Evolutionary conservation across 208 protist genomes (phyloP).

Genomic region (Trypanosoma grayi): DNA sequence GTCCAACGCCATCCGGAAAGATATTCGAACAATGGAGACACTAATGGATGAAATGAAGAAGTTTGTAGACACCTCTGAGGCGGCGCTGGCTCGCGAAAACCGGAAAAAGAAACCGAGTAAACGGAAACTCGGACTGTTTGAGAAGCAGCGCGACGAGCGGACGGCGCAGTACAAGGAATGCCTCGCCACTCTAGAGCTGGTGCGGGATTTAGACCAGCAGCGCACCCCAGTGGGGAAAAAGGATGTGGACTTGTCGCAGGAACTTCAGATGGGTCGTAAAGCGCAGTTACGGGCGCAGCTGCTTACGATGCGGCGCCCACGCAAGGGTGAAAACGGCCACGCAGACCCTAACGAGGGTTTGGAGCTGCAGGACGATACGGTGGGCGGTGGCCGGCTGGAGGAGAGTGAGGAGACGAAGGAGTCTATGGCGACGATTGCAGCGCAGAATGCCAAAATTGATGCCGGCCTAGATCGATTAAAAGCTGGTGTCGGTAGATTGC

Average conservation of each 20-base stretch:
- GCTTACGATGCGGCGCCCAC: conserved; percentile 32
- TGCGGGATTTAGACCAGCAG: conserved; percentile 51
- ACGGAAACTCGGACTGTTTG: conserved; percentile 41
- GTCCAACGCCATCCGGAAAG: conserved; percentile 58
- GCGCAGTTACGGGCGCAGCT: conserved; percentile 58
- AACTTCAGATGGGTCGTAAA: conserved; percentile 46
- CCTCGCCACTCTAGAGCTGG: conserved; percentile 40
- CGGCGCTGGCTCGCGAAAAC: conserved; percentile 37
- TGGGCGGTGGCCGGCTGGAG: conserved; percentile 63
- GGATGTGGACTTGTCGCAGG: conserved; percentile 36
- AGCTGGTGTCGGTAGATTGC: conserved; percentile 49
- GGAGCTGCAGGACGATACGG: conserved; percentile 44
- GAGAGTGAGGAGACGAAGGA: conserved; percentile 54
- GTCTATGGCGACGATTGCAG: conserved; percentile 58
- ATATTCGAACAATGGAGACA: conserved; percentile 56
- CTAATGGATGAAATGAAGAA: conserved; percentile 47
- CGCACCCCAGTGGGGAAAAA: conserved; percentile 28
- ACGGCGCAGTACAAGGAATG: conserved; percentile 46
- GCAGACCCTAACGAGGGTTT: conserved; percentile 26
- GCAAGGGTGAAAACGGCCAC: conserved; percentile 20
- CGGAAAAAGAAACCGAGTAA: conserved; percentile 48
- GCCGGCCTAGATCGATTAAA: conserved; percentile 55
- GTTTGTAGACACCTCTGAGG: conserved; percentile 45
- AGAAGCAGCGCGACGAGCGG: conserved; percentile 38
- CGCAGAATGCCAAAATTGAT: conserved; percentile 68